Conservation (phyloP, 805 yeast genomes). For the Diddensiella transvaalensis region DNA sequence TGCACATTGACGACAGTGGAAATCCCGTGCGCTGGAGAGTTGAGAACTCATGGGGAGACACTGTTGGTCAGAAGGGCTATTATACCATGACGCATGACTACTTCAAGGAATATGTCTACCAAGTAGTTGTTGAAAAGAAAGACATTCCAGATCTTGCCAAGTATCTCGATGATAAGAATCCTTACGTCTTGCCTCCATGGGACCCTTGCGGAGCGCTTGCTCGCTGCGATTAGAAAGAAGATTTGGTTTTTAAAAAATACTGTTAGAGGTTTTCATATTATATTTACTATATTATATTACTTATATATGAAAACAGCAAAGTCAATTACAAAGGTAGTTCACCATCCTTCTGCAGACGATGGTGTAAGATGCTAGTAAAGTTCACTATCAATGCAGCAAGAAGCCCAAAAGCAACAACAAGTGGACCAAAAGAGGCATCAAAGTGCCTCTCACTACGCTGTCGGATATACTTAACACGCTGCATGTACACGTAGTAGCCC, state of each 20-base stretch:
- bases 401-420: slow-evolving; percentile 69
- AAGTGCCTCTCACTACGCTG: slow-evolving; percentile 82
- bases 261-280: not conserved
- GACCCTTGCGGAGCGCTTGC: slow-evolving; percentile 82
- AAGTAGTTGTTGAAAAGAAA: slow-evolving; percentile 56
- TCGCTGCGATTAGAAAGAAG: not conserved
- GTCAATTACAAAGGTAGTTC: slow-evolving; percentile 1
- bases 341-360: slow-evolving; percentile 7
- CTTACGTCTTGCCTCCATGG: slow-evolving; percentile 66
- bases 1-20: slow-evolving; percentile 58
- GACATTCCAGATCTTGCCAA: slow-evolving; percentile 43
- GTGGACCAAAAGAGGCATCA: slow-evolving; percentile 87
- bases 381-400: slow-evolving; percentile 64
- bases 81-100: slow-evolving; percentile 70
- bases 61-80: slow-evolving; percentile 62
- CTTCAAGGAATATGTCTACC: slow-evolving; percentile 70
- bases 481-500: slow-evolving; percentile 79
- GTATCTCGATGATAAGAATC: slow-evolving; percentile 41
- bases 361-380: slow-evolving; percentile 47
- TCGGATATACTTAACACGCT: slow-evolving; percentile 67
- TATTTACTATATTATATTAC: not conserved
- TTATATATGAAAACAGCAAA: not conserved
- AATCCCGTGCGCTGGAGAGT: slow-evolving; percentile 66
- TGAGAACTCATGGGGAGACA: slow-evolving; percentile 76
- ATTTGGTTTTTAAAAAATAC: too few relatives aligned